A percentile compares a stretch with the other conserved stretches of the same genome.
Conservation (phyloP, 1,284 basidiomycete genomes). For the Boletellus deceptivus region DNA sequence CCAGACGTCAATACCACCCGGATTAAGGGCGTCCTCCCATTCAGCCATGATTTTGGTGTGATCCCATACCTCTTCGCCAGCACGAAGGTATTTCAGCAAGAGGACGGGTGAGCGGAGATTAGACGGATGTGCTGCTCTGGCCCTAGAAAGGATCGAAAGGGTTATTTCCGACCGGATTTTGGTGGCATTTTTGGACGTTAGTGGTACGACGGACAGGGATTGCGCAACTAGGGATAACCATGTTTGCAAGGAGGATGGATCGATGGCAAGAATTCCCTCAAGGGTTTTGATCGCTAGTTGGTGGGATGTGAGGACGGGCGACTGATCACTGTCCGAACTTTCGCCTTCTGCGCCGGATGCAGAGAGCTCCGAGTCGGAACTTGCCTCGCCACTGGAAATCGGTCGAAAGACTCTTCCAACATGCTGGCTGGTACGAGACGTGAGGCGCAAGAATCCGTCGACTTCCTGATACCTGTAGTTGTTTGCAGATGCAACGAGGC, state of each 20-base stretch:
- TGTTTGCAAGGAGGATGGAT: conserved; percentile 51
- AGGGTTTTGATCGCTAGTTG: conserved; percentile 57
- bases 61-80: conserved; percentile 71
- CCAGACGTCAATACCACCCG: conserved; percentile 54
- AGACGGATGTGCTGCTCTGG: conserved; percentile 52
- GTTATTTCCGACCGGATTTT: conserved; percentile 69
- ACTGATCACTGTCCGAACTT: conserved; percentile 35
- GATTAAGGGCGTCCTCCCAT: conserved; percentile 68
- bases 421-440: conserved; percentile 36
- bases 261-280: conserved; percentile 49
- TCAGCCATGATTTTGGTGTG: conserved; percentile 53
- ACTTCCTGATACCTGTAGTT: conserved; percentile 53
- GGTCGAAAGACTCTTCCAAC: conserved; percentile 47
- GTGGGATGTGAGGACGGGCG: conserved; percentile 46
- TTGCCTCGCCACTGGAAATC: conserved; percentile 39
- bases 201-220: conserved; percentile 56
- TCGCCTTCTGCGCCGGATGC: conserved; percentile 37
- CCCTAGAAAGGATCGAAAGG: conserved; percentile 63
- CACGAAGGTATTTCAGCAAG: conserved; percentile 61
- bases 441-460: conserved; percentile 65
- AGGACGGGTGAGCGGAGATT: conserved; percentile 52
- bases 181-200: conserved; percentile 60
- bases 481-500: conserved; percentile 40
- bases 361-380: conserved; percentile 44
- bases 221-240: conserved; percentile 71